Evolutionary conservation across 306 rosid species (phyloP).

Genomic region (Corylus heterophylla): DNA sequence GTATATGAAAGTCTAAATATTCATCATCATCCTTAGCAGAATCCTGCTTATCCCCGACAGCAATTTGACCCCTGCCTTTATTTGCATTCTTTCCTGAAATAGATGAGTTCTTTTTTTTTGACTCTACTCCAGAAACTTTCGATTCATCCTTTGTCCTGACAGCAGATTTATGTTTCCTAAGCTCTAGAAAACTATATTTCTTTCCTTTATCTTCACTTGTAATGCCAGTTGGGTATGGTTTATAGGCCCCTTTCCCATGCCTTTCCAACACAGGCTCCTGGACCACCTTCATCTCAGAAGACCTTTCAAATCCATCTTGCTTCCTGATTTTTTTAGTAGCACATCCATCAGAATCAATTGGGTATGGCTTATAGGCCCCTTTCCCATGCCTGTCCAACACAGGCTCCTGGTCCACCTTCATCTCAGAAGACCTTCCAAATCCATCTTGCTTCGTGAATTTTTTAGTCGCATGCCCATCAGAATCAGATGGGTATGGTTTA

Average conservation of each 20-base stretch:
- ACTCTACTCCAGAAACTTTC: constrained; percentile 29
- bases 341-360: constrained; percentile 40
- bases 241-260: constrained; percentile 36
- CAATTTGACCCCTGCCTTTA: constrained; percentile 44
- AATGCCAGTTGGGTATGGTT: constrained; percentile 29
- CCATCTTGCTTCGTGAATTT: no score
- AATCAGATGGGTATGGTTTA: constrained; percentile 54
- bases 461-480: constrained; percentile 32
- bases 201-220: constrained; percentile 43
- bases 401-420: constrained; percentile 20
- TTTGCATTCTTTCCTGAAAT: constrained; percentile 20
- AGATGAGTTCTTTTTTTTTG: constrained; percentile 33
- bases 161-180: constrained; percentile 36
- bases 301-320: no score
- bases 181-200: constrained; percentile 29
- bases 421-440: not conserved
- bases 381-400: constrained; percentile 43
- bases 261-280: constrained; percentile 37
- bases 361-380: constrained; percentile 45
- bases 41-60: constrained; percentile 34
- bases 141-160: constrained; percentile 37
- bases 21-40: constrained; percentile 27
- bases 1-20: constrained; percentile 34
- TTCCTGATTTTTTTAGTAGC: no score
- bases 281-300: constrained; percentile 9